phyloP scores from a whole-genome alignment of 2,329 filamentous ascomycete species.

The Alternaria ventricosa region DNA sequence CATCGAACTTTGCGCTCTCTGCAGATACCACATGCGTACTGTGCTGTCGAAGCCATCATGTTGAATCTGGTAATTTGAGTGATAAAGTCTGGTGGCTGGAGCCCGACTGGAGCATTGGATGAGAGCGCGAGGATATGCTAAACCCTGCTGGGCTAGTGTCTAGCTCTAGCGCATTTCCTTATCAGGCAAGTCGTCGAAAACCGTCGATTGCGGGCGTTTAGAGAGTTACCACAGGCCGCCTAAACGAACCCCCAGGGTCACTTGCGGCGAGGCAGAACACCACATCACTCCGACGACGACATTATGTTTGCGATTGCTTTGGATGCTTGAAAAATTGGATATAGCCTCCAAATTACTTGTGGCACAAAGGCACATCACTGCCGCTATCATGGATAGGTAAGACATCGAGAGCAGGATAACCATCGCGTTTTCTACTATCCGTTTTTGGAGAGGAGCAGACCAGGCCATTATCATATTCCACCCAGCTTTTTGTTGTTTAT shows the following conservation, averaged over 20 bases:
- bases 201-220: neutral
- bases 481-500: too few relatives aligned
- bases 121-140: rapidly evolving
- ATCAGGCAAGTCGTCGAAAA: neutral
- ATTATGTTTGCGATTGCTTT: neutral
- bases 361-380: neutral
- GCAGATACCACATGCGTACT: neutral
- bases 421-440: too few relatives aligned
- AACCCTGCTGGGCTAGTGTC: rapidly evolving
- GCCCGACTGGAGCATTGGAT: neutral
- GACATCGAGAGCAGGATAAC: too few relatives aligned
- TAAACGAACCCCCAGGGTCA: neutral
- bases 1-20: neutral
- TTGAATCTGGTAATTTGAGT: neutral
- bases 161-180: rapidly evolving
- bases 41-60: neutral
- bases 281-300: neutral
- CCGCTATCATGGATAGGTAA: too few relatives aligned
- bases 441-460: too few relatives aligned
- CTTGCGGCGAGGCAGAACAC: neutral
- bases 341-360: neutral
- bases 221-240: neutral
- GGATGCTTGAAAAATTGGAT: neutral
- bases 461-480: too few relatives aligned
- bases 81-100: neutral